Evolutionary conservation across 768 basidiomycete species (phyloP), one percentile per base, ranked within the genome.

Genomic region (Neoboletus subvelutipes): DNA sequence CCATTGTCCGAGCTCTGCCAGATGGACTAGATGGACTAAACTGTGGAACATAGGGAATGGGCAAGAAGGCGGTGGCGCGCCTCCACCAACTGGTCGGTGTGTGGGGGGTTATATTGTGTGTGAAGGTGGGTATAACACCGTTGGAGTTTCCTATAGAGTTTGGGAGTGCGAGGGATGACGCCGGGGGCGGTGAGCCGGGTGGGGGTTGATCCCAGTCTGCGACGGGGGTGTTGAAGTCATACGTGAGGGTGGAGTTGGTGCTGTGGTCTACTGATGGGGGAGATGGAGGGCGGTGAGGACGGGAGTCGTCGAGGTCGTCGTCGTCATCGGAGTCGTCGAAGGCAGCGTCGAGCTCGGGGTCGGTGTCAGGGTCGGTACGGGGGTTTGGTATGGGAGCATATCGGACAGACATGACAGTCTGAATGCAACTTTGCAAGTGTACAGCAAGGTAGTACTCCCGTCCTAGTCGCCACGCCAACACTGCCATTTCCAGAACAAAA

Each of bases 241-340:
- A 94, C 1, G 78, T 71, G 31, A 79, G 79, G 47, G 78, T 73
- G 26, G 58, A 33, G 47, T 31, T 18, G 10, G 63, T 53, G 49
- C 7, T 26, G 42, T 55, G 31, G 46, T 55, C 59, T 50, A 47
- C 11, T 52, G 43, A 60, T 46, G 45, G 72, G 29, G 75, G 33
- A 13, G 62, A 75, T 12, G 73, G 69, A 11, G 74, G 60, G 10
- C 56, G 47, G 28, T 56, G 58, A 36, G 80, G 80, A 61, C 80
- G 80, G 61, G 85, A 67, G 52, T 81, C 73, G 57, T 79, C 74
- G 29, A 45, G 1, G 22, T 76, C 76, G 56, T 78, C 76, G 56
- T 88, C 85, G 58, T 86, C 86, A 54, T 91, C 90, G 5, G 84
- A 81, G 62, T 90, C 88, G 69, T 87, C 86, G 62, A 94, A 94